Conservation (phyloP, 352 stramenopile species). For the Pythium periplocum region DNA sequence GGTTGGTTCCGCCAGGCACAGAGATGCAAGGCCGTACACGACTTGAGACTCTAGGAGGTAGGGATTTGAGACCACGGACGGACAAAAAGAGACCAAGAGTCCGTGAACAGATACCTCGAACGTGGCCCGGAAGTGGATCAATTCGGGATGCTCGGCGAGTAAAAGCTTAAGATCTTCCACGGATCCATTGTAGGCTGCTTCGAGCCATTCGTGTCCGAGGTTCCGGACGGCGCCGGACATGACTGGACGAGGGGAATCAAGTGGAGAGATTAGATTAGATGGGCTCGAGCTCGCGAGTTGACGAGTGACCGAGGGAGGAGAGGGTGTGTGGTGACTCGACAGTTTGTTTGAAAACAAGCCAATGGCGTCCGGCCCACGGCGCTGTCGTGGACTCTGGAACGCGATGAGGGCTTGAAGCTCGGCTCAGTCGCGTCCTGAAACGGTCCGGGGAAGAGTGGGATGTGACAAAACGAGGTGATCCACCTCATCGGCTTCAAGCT, state of each 20-base stretch:
- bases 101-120: slow-evolving; percentile 18
- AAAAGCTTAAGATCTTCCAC: slow-evolving; percentile 10
- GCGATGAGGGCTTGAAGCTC: too few relatives aligned
- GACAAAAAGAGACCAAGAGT: not conserved
- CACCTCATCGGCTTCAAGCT: too few relatives aligned
- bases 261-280: not conserved
- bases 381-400: too few relatives aligned
- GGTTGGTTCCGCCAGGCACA: slow-evolving; percentile 27
- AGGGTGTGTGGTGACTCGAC: too few relatives aligned
- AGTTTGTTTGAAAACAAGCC: too few relatives aligned
- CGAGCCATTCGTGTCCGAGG: slow-evolving; percentile 15
- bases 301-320: too few relatives aligned
- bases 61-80: not conserved
- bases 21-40: slow-evolving; percentile 28
- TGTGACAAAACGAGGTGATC: too few relatives aligned
- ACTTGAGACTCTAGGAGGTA: slow-evolving; percentile 22
- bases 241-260: not conserved
- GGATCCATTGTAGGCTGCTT: slow-evolving; percentile 16
- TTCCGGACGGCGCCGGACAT: slow-evolving; percentile 2
- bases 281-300: too few relatives aligned
- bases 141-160: slow-evolving; percentile 13
- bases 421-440: too few relatives aligned
- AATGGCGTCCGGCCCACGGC: too few relatives aligned
- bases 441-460: too few relatives aligned
- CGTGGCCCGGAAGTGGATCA: slow-evolving; percentile 19